Base-by-base conservation (phyloP, 1,139 yeast genomes). In the Zygosaccharomyces sapae region DNA sequence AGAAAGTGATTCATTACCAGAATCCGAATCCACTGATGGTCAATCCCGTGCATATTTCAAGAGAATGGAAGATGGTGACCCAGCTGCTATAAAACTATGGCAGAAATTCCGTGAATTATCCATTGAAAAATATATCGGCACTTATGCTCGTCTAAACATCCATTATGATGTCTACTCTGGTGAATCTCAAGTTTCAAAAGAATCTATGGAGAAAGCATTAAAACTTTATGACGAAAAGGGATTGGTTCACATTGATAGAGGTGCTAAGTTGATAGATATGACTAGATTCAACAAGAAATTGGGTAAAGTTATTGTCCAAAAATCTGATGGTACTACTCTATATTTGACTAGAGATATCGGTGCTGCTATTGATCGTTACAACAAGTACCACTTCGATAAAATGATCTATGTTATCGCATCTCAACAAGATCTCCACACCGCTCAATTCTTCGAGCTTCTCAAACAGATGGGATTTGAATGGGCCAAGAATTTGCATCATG, bases 341-440 rank as follows among this genome's bases (percentile, higher is more conserved):
- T 92, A 92, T 69, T 73, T 92, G 61, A 89, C 97, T 53, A 84
- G 99, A 74, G 99, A 92, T 70, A 87, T 94, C 51, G 97, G 97
- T 63, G 97, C 92, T 63, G 98, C 98, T 48, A 83, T 84, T 63
- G 87, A 85, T 62, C 90, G 99, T 75, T 77, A 87, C 66, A 81
- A 86, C 50, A 79, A 76, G 59, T 87, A 84, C 73, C 74, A 89
- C 53, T 94, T 92, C 64, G 97, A 90, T 72, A 90, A 90, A 75
- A 86, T 89, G 96, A 81, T 92, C 56, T 92, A 92, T 65, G 97
- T 92, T 51, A 83, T 90, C 71, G 98, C 98, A 16, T 73, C 85
- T 48, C 99, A 92, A 72, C 99, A 92, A 74, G 98, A 92, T 69
- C 79, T 94, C 61, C 97, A 92, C 66, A 75, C 80, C 55, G 92